These are phyloP conservation scores for Silene vulgaris DNA, from an alignment of 179 eudicot genomes.

Conservation along the genomic window DNA sequence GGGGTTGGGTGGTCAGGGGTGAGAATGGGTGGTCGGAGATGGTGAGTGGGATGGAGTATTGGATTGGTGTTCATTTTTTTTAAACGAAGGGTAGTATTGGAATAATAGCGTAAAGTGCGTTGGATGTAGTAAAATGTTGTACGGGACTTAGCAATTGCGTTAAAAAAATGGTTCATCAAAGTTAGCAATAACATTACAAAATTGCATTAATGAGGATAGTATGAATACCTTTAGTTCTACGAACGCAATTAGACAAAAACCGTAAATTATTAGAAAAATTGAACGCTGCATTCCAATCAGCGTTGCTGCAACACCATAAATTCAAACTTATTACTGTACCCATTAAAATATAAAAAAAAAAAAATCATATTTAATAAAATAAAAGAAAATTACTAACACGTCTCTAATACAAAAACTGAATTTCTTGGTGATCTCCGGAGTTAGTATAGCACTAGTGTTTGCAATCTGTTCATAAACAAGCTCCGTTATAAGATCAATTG, in stretches of 20 bases:
- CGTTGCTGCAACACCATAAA: conserved; percentile 36
- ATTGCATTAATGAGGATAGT: neutral
- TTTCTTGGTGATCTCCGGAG: conserved; percentile 22
- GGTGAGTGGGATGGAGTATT: too few relatives aligned
- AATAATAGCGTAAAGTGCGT: too few relatives aligned
- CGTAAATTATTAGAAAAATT: conserved; percentile 49
- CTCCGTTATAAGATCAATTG: conserved; percentile 30
- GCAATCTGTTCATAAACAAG: conserved; percentile 30
- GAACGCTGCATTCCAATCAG: conserved; percentile 60
- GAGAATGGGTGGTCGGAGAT: too few relatives aligned
- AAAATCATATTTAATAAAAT: neutral
- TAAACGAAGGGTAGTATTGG: too few relatives aligned
- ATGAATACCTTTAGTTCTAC: conserved; percentile 38
- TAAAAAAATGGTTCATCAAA: too few relatives aligned
- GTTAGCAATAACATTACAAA: neutral
- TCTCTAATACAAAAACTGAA: conserved; percentile 40
- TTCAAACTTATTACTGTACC: neutral
- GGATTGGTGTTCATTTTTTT: too few relatives aligned
- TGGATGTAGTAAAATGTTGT: too few relatives aligned
- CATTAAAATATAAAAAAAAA: neutral
- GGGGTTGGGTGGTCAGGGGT: too few relatives aligned
- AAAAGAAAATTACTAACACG: conserved; percentile 22
- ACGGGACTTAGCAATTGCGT: too few relatives aligned
- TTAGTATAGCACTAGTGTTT: conserved; percentile 33
- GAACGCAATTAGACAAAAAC: conserved; percentile 46